phyloP scores from a whole-genome alignment of 768 basidiomycete species.

The Lentinula detonsa region DNA sequence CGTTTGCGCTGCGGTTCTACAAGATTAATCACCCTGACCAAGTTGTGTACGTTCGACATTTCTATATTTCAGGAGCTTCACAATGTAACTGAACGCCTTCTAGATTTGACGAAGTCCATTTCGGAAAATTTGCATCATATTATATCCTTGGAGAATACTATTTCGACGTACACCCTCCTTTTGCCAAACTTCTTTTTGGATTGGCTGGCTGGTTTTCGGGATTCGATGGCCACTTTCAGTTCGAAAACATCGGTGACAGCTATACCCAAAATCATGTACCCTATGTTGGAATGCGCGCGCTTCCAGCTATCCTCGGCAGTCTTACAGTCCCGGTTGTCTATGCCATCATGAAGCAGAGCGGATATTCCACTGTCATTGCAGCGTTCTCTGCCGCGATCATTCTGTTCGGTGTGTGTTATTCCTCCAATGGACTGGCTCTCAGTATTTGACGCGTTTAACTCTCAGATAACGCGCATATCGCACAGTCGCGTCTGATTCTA shows the following conservation, averaged over 20 bases:
- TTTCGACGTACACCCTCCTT: conserved; percentile 98
- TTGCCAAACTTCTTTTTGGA: conserved; percentile 93
- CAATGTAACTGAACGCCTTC: background rate
- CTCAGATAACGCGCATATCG: conserved; percentile 90
- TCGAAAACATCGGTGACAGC: conserved; percentile 93
- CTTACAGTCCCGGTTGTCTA: conserved; percentile 89
- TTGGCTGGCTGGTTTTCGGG: conserved; percentile 96
- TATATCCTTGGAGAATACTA: conserved; percentile 94
- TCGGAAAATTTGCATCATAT: conserved; percentile 95
- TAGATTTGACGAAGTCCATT: conserved; percentile 97
- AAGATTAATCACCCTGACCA: conserved; percentile 93
- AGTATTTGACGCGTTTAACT: background rate
- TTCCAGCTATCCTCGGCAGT: conserved; percentile 89
- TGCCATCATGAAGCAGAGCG: conserved; percentile 96
- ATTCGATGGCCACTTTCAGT: conserved; percentile 90
- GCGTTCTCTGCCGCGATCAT: conserved; percentile 85
- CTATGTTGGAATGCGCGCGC: conserved; percentile 87
- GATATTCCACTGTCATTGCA: conserved; percentile 87
- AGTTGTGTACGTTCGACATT: conserved; percentile 66
- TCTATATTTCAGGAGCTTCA: background rate
- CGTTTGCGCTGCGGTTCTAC: conserved; percentile 85
- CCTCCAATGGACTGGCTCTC: background rate
- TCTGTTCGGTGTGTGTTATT: conserved; percentile 67
- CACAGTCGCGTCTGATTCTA: conserved; percentile 94
- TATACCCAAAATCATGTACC: conserved; percentile 86